Base-by-base conservation (phyloP, 192 early-diverging fungal species). In the Coemansia erecta region DNA sequence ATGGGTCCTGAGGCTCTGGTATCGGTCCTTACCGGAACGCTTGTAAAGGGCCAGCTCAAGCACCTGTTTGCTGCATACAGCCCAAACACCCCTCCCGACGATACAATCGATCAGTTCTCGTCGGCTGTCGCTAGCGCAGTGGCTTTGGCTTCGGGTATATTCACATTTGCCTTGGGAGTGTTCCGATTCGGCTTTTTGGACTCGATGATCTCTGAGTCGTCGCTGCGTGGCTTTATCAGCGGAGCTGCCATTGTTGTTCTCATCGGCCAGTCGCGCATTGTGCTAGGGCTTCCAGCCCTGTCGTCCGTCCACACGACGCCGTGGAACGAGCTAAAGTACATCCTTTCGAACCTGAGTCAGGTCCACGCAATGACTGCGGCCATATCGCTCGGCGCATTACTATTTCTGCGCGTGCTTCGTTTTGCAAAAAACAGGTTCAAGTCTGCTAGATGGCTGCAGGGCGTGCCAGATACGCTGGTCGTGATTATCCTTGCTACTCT, bases 181-280 rank as follows among this genome's bases (percentile, higher is more conserved):
- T 91, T 99, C 70, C 86, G 97, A 31, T 83, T 99, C 14, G 97
- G 97, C n/a, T 99, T 99, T 66, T 68, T 99, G 41, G 97, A 99
- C 70, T 96, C 94, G 19, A 87, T 99, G 37, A 85, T 99, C 58
- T 93, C 91, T 10, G 87, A 94, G 53, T 91, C 95, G 6, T 72
- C 97, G n/a, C 66, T 99, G 46, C 84, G 94, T 9, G 97, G 97
- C 14, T 99, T 99, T 63, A 92, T 98, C 45, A 88, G 92, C 21
- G 97, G 94, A 24, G 92, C 96, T 0, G 97, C 94, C 6, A 70
- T 93, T 24, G 94, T 97, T 0, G 85, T 99, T 17, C 86, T 94
- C 53, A 87, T 97, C 40, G 91, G 97, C 60, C 95, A 97, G 81
- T 70, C 80, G 14, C 85, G 87, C 48, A 82, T 83, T 18, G 79